Percentiles rank a stretch among this genome's conserved stretches.
These are phyloP conservation scores for Kodamaea fukazawae DNA, from an alignment of 805 yeast species.

Conservation along the genomic window DNA sequence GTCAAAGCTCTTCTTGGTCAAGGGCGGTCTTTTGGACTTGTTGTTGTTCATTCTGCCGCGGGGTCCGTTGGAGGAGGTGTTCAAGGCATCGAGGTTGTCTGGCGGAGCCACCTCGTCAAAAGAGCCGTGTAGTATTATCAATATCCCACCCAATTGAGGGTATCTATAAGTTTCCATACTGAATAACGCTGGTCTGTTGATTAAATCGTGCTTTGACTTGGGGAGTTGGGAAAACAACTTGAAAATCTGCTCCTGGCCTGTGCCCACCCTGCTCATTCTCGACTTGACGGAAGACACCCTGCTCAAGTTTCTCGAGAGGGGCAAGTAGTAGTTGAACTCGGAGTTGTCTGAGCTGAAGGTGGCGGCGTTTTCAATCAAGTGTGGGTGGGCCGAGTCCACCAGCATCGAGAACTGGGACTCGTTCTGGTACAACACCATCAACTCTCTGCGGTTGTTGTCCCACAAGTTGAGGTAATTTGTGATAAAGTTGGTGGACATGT, in stretches of 20 bases:
- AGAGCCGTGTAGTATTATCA: constrained; percentile 79
- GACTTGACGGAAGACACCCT: constrained; percentile 55
- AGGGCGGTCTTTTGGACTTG: constrained; percentile 28
- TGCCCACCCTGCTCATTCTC: constrained; percentile 55
- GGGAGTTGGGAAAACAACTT: constrained; percentile 69
- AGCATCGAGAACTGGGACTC: constrained; percentile 84
- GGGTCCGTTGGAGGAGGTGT: constrained; percentile 8
- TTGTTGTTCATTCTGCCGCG: constrained; percentile 17
- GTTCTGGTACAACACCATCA: constrained; percentile 71
- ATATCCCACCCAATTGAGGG: constrained; percentile 71
- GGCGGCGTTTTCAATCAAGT: constrained; percentile 19
- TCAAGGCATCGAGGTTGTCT: constrained; percentile 27
- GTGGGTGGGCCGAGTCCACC: constrained; percentile 70
- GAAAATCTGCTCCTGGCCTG: constrained; percentile 67
- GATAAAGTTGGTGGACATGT: constrained; percentile 72
- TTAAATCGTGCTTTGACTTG: constrained; percentile 68
- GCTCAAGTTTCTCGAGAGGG: constrained; percentile 73
- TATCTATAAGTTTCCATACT: constrained; percentile 76
- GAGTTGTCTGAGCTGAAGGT: constrained; percentile 10
- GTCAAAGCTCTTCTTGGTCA: constrained; percentile 76
- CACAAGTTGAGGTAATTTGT: constrained; percentile 73
- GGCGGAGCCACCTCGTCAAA: constrained; percentile 69
- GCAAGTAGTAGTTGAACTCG: constrained; percentile 63
- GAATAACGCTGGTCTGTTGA: constrained; percentile 59
- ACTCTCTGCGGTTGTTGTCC: constrained; percentile 74